phyloP scores from a whole-genome alignment of 305 asterid species.

The Andrographis paniculata region DNA sequence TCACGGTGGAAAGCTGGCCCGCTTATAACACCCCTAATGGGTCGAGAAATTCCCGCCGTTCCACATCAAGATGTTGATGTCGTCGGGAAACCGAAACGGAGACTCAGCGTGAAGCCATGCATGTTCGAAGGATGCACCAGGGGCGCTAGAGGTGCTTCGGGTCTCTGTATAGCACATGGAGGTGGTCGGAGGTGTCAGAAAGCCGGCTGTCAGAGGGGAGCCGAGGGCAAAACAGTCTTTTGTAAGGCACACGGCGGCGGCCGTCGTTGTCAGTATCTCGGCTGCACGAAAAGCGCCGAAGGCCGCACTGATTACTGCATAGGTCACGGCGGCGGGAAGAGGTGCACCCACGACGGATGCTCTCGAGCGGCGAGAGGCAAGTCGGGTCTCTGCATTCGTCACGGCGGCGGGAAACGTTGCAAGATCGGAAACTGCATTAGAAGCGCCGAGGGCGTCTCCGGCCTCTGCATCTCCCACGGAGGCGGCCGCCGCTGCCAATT shows the following conservation, averaged over 20 bases:
- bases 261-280: conserved; percentile 49
- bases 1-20: conserved; percentile 32
- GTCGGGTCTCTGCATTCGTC: conserved; percentile 58
- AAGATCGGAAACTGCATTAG: conserved; percentile 37
- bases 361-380: conserved; percentile 57
- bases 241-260: conserved; percentile 74
- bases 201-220: conserved; percentile 59
- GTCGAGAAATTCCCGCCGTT: conserved; percentile 7
- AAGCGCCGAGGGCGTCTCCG: conserved; percentile 56
- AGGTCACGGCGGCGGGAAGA: conserved; percentile 58
- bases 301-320: conserved; percentile 63
- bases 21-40: conserved; percentile 18
- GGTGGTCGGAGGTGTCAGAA: conserved; percentile 67
- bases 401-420: conserved; percentile 75
- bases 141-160: conserved; percentile 72
- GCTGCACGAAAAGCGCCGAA: conserved; percentile 69
- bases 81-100: conserved; percentile 19
- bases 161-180: conserved; percentile 62
- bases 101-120: conserved; percentile 33
- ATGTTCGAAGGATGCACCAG: conserved; percentile 41
- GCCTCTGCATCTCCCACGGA: conserved; percentile 71
- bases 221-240: conserved; percentile 52
- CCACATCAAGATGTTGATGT: background rate
- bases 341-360: conserved; percentile 49
- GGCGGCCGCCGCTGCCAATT: conserved; percentile 64